Percentiles rank a stretch among this genome's conserved stretches.
phyloP scores from a whole-genome alignment of 73 alveolate genomes.

The Durusdinium trenchii region DNA sequence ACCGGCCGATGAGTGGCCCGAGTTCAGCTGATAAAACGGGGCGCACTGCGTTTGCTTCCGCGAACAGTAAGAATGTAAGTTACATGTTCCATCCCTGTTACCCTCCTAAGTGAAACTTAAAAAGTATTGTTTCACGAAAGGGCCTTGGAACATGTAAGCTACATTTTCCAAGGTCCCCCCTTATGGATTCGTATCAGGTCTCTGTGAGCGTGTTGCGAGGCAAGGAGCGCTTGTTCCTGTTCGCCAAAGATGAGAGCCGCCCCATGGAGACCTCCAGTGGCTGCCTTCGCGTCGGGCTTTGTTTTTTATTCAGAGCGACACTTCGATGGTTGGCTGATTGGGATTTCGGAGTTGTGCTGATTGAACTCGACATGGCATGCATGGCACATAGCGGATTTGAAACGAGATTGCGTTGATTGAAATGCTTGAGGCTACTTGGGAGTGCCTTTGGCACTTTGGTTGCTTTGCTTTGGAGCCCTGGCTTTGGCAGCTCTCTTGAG shows the following conservation, averaged over 20 bases:
- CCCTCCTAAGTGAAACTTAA: too few relatives aligned
- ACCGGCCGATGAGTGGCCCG: too few relatives aligned
- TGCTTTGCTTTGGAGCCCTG: not conserved
- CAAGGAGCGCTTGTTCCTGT: not conserved
- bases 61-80: too few relatives aligned
- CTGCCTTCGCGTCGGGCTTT: not conserved
- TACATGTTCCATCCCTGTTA: too few relatives aligned
- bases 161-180: not conserved
- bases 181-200: not conserved
- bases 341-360: too few relatives aligned
- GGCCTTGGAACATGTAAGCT: not conserved
- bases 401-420: not conserved
- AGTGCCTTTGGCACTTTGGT: constrained; percentile 1
- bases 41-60: too few relatives aligned
- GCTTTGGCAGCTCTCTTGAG: not conserved
- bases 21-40: too few relatives aligned
- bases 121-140: too few relatives aligned
- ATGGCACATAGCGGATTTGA: too few relatives aligned
- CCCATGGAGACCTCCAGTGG: constrained; percentile 39
- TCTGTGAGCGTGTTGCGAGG: constrained; percentile 10
- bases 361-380: too few relatives aligned
- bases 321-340: too few relatives aligned
- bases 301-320: too few relatives aligned
- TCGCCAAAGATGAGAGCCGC: not conserved
- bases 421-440: not conserved